phyloP scores from a whole-genome alignment of 2,329 filamentous ascomycete species.

The Sclerotinia trifoliorum region DNA sequence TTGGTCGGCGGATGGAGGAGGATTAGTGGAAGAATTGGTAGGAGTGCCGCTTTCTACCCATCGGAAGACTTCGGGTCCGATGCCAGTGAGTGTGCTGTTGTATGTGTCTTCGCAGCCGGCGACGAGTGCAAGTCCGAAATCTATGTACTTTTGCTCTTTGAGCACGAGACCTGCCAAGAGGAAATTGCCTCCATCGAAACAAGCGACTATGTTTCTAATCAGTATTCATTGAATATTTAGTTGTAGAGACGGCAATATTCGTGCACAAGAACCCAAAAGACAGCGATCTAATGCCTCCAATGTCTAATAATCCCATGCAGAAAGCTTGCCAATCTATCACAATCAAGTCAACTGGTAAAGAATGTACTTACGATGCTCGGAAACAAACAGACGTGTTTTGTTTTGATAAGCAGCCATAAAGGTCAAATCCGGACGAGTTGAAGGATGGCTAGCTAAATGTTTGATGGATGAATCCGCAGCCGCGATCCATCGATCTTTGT shows the following conservation, averaged over 20 bases:
- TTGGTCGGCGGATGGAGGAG: constrained; percentile 45
- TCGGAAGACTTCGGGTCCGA: constrained; percentile 68
- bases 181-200: constrained; percentile 83
- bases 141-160: constrained; percentile 61
- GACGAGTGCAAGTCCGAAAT: constrained; percentile 72
- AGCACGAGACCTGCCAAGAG: constrained; percentile 76
- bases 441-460: constrained; percentile 68
- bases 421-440: constrained; percentile 65
- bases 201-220: constrained; percentile 55
- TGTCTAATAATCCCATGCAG: neutral
- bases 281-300: neutral
- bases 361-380: constrained; percentile 44
- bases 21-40: constrained; percentile 44
- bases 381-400: constrained; percentile 45
- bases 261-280: neutral
- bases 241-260: too few relatives aligned
- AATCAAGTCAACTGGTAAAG: too few relatives aligned
- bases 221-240: neutral
- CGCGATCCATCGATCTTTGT: constrained; percentile 71
- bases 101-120: constrained; percentile 75
- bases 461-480: constrained; percentile 75
- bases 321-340: neutral
- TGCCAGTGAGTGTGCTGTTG: constrained; percentile 62
- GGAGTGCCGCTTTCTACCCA: constrained; percentile 54
- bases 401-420: constrained; percentile 63